These are phyloP conservation scores for Crepidotus variabilis DNA, from an alignment of 768 basidiomycete species.

Conservation along the genomic window DNA sequence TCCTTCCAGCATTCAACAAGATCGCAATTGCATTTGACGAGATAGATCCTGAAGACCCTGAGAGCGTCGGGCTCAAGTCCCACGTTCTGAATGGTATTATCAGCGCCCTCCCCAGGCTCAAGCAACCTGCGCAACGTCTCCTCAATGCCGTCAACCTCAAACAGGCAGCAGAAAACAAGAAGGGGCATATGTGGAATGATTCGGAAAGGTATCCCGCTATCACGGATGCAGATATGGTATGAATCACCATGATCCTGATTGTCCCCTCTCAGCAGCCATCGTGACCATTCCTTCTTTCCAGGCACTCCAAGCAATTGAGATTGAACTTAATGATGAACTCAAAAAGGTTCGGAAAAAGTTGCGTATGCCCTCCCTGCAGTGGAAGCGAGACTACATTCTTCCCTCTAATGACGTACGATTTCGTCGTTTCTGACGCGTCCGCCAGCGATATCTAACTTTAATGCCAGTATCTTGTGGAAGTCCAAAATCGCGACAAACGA, in stretches of 20 bases:
- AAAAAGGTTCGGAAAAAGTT: constrained; percentile 71
- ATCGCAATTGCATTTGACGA: constrained; percentile 61
- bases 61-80: constrained; percentile 59
- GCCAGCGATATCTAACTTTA: constrained; percentile 1
- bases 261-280: constrained; percentile 2
- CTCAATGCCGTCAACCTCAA: constrained; percentile 55
- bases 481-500: constrained; percentile 56
- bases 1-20: constrained; percentile 74
- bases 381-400: constrained; percentile 40
- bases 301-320: constrained; percentile 66
- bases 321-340: constrained; percentile 72
- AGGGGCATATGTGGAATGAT: constrained; percentile 66
- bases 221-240: constrained; percentile 57
- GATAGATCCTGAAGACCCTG: constrained; percentile 28
- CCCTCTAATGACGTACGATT: constrained; percentile 62
- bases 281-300: constrained; percentile 22
- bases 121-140: constrained; percentile 48
- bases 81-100: constrained; percentile 68
- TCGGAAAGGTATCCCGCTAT: constrained; percentile 45
- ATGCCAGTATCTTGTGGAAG: constrained; percentile 72
- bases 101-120: constrained; percentile 61
- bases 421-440: neutral
- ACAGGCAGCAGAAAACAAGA: constrained; percentile 61
- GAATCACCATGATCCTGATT: constrained; percentile 20
- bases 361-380: constrained; percentile 70